Evolutionary conservation across 805 yeast genomes (phyloP).

Genomic region (Spencermartinsiella europaea): DNA sequence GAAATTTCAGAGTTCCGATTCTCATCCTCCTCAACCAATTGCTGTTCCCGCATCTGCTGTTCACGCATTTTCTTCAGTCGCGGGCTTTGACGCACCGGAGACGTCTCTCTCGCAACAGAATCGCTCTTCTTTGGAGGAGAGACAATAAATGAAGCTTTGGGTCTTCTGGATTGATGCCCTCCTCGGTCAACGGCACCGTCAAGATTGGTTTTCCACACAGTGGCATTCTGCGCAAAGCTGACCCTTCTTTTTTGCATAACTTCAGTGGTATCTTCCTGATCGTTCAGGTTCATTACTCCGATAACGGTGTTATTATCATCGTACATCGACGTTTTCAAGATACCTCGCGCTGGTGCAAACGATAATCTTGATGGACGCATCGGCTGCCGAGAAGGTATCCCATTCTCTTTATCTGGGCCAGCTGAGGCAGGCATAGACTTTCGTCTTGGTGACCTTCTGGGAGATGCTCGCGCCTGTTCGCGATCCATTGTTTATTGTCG

Average conservation of each 20-base stretch:
- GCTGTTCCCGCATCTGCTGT: not conserved
- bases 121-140: not conserved
- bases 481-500: no score
- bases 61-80: not conserved
- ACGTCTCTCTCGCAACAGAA: not conserved
- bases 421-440: constrained; percentile 65
- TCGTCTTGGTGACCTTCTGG: constrained; percentile 49
- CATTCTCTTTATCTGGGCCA: constrained; percentile 67
- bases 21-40: not conserved
- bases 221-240: constrained; percentile 63
- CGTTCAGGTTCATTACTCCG: constrained; percentile 31
- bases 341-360: constrained; percentile 37
- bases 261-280: constrained; percentile 15
- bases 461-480: no score
- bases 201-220: constrained; percentile 1
- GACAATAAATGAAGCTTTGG: not conserved
- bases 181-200: not conserved
- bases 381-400: not conserved
- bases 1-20: not conserved
- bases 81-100: not conserved
- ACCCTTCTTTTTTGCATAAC: constrained; percentile 48
- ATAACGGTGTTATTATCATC: constrained; percentile 33
- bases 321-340: constrained; percentile 32
- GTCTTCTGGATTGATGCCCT: not conserved
- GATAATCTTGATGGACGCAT: constrained; percentile 28